phyloP scores from a whole-genome alignment of 441 rosid genomes.

The Eruca vesicaria region DNA sequence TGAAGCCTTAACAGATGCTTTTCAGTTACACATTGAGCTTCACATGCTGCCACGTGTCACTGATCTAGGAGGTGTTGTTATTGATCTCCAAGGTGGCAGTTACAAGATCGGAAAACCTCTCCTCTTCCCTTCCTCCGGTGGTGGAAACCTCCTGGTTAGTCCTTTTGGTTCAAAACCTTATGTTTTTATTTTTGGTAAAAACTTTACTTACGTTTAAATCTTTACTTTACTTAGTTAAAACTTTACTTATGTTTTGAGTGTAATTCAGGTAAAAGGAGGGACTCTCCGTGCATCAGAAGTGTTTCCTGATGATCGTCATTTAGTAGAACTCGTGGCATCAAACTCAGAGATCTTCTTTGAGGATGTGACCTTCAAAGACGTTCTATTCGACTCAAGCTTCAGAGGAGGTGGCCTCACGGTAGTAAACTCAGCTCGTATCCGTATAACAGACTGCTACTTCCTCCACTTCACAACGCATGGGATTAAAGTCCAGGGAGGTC shows the following conservation, averaged over 20 bases:
- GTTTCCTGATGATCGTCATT: conserved; percentile 54
- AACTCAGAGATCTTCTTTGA: conserved; percentile 41
- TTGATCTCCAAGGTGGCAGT: conserved; percentile 56
- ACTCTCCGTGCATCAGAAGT: conserved; percentile 54
- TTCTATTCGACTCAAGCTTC: conserved; percentile 62
- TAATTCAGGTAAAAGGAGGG: conserved; percentile 57
- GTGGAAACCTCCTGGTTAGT: conserved; percentile 56
- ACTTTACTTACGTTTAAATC: too few relatives aligned
- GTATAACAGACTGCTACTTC: conserved; percentile 55
- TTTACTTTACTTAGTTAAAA: too few relatives aligned
- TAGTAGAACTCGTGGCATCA: conserved; percentile 54
- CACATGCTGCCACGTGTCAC: conserved; percentile 45
- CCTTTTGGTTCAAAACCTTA: too few relatives aligned
- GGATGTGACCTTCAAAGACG: conserved; percentile 56
- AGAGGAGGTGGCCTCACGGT: conserved; percentile 62
- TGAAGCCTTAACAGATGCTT: conserved; percentile 45
- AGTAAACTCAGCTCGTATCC: conserved; percentile 52
- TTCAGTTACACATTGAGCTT: conserved; percentile 33
- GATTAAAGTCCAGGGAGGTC: conserved; percentile 56
- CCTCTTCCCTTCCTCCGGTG: conserved; percentile 54
- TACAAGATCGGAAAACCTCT: conserved; percentile 48
- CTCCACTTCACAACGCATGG: conserved; percentile 70
- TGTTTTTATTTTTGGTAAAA: too few relatives aligned
- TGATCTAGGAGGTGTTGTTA: conserved; percentile 49
- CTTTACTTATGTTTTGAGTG: too few relatives aligned